Evolutionary conservation across 768 basidiomycete genomes (phyloP), one percentile per base, ranked within the genome.

Genomic region (Agrocybe praecox): DNA sequence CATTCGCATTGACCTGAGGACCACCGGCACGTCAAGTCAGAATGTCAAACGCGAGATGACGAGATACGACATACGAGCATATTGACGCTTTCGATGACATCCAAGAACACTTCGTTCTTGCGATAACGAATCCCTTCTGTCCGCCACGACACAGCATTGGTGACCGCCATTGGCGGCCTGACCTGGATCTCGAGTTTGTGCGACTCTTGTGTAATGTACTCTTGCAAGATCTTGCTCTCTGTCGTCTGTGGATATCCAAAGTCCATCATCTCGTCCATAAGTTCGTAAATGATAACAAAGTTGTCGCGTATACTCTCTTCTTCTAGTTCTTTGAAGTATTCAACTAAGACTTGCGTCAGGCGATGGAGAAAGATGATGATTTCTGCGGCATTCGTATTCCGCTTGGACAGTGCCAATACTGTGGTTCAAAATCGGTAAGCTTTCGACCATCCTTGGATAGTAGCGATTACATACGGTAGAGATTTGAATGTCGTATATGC

Each of bases 251-350:
- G 96, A 70, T 90, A 98, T 8, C 97, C 97, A 74, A 97, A 99
- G 77, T 99, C 97, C 95, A 98, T 98, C 94, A 98, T 98, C 79
- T 99, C 97, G 67, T 98, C 96, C 79, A 99, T 83, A 52, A 98
- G 85, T 70, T 98, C 96, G 72, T 97, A 99, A 49, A 99, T 97
- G 69, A 99, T 97, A 40, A 99, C 97, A 69, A 99, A 99, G 69
- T 99, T 99, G 74, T 99, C 97, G 8, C 97, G 83, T 69, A 99
- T 98, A 47, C 94, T 96, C 78, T 99, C 97, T 68, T 98, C 97
- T 70, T 99, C 97, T 36, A 98, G 87, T 70, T 98, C 97, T 72
- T 98, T 99, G 82, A 99, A 99, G 80, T 99, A 99, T 69, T 98
- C 97, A 52, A 96, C 83, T 54, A 99, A 81, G 6, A 98, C 96